Percentiles rank a stretch among this genome's conserved stretches.
phyloP scores from a whole-genome alignment of 345 rosid species.

The Dipteronia dyeriana region DNA sequence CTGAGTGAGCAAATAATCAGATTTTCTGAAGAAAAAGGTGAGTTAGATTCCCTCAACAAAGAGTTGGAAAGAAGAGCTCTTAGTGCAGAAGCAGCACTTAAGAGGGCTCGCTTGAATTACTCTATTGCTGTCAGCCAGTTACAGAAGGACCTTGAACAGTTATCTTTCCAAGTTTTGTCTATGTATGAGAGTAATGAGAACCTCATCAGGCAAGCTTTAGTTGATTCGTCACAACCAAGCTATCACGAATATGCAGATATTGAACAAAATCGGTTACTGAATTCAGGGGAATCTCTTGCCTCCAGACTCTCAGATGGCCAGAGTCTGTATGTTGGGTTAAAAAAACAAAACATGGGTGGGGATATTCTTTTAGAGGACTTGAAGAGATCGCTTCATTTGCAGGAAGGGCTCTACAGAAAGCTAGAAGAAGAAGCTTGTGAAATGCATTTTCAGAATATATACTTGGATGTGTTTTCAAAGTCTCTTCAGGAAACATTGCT shows the following conservation, averaged over 20 bases:
- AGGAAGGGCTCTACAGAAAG: conserved; percentile 75
- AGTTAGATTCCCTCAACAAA: conserved; percentile 59
- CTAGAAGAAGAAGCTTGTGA: conserved; percentile 82
- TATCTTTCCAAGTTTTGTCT: conserved; percentile 88
- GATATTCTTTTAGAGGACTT: conserved; percentile 72
- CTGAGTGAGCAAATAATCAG: conserved; percentile 61
- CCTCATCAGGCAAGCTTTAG: conserved; percentile 80
- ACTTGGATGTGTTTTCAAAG: conserved; percentile 79
- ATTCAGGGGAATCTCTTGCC: conserved; percentile 36
- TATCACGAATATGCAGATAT: conserved; percentile 32
- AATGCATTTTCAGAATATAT: conserved; percentile 62
- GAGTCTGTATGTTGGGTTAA: conserved; percentile 44
- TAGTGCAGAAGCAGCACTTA: conserved; percentile 84
- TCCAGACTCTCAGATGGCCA: conserved; percentile 42
- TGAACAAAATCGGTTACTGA: conserved; percentile 35
- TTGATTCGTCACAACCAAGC: conserved; percentile 55
- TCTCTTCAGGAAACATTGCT: conserved; percentile 62
- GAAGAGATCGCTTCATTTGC: conserved; percentile 76
- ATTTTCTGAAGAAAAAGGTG: conserved; percentile 68
- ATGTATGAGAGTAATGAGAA: conserved; percentile 91
- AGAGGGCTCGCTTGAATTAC: conserved; percentile 94
- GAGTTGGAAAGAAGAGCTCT: conserved; percentile 81
- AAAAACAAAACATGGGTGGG: conserved; percentile 56
- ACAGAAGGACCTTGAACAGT: conserved; percentile 94
- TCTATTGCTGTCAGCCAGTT: conserved; percentile 91